A percentile compares a stretch with the other conserved stretches of the same genome.
These are phyloP conservation scores for Sporothrix pseudoabietina DNA, from an alignment of 2,329 filamentous ascomycete genomes.

Conservation along the genomic window DNA sequence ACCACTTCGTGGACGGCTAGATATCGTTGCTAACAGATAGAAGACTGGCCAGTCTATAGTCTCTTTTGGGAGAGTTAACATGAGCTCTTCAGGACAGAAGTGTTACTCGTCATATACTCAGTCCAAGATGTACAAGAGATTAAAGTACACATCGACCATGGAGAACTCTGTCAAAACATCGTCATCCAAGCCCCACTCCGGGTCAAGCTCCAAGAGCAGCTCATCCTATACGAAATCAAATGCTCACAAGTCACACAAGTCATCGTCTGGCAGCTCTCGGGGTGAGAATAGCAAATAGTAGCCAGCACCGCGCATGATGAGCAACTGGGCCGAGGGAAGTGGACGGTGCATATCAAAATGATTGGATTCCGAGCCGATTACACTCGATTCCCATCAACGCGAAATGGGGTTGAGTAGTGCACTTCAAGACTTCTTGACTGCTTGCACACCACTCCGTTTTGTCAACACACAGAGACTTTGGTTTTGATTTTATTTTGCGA, in stretches of 20 bases:
- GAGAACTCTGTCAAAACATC: slow-evolving; percentile 7
- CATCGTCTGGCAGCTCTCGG: background rate
- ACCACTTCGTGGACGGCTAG: background rate
- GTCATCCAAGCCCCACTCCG: background rate
- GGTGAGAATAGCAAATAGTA: slow-evolving; percentile 1
- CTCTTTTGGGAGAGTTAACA: background rate
- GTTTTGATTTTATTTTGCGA: background rate
- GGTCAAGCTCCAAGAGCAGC: background rate
- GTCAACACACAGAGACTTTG: background rate
- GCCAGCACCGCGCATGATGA: background rate
- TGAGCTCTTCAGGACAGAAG: background rate
- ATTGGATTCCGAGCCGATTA: background rate
- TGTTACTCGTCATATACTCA: background rate
- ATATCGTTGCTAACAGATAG: background rate
- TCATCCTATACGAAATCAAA: background rate
- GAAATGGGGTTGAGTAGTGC: background rate
- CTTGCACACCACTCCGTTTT: background rate
- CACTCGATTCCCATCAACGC: background rate
- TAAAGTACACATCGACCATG: background rate
- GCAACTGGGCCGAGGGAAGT: too few relatives aligned
- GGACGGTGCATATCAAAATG: background rate
- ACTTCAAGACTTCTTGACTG: background rate
- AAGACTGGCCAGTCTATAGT: too few relatives aligned
- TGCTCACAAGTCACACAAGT: slow-evolving; percentile 1
- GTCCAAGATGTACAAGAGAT: background rate